A percentile compares a stretch with the other conserved stretches of the same genome.
phyloP scores from a whole-genome alignment of 2,329 filamentous ascomycete genomes.

The Arthrinium phaeospermum region DNA sequence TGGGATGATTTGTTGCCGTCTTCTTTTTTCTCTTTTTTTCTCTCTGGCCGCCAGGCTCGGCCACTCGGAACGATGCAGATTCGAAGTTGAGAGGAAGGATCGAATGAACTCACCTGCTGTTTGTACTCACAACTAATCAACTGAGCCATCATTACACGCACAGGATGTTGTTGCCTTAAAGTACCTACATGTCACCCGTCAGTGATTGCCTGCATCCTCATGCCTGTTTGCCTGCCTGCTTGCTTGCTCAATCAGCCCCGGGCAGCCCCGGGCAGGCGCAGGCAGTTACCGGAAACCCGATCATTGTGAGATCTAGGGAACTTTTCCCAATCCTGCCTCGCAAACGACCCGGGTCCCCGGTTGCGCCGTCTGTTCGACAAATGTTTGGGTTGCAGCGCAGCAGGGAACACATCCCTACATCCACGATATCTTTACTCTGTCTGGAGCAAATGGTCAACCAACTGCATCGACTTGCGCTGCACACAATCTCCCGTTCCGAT shows the following conservation, averaged over 20 bases:
- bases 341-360: conserved; percentile 12
- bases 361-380: not conserved
- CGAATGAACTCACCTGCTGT: not conserved
- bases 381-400: conserved; percentile 10
- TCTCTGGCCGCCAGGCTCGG: not conserved
- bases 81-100: not conserved
- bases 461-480: not conserved
- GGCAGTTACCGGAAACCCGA: not conserved
- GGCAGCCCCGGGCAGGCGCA: not conserved
- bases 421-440: conserved; percentile 8
- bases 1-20: not conserved
- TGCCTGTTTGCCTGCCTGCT: not conserved
- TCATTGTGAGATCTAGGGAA: conserved; percentile 3
- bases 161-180: not conserved
- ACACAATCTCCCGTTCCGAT: not conserved
- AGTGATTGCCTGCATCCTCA: not conserved
- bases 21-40: not conserved
- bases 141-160: too few species aligned
- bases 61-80: conserved; percentile 15
- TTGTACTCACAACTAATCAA: not conserved
- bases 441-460: not conserved
- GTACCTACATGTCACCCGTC: not conserved
- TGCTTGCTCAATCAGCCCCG: not conserved
- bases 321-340: not conserved
- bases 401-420: not conserved